Base-by-base conservation (phyloP, 306 rosid genomes). In the barrel medic (Medicago truncatula) region DNA sequence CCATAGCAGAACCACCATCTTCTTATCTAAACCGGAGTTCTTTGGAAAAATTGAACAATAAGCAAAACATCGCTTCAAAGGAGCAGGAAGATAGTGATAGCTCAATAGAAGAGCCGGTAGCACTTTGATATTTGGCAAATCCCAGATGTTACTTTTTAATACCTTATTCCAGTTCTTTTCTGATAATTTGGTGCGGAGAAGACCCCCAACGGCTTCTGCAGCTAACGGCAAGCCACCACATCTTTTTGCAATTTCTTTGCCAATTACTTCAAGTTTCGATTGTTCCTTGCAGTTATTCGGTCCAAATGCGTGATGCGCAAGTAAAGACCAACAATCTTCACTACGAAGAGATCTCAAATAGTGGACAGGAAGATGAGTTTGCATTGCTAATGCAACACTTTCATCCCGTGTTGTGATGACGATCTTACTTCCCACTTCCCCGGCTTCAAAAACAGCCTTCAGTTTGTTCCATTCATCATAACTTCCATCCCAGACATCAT, bases 181-280 rank as follows among this genome's bases (percentile, higher is more conserved):
- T 8, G 74, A 72, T 5, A 9, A 11, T 56, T 77, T 80, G 7
- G 83, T 65, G 56, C 76, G 71, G 43, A 86, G 60, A 15, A 85
- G 49, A 46, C 80, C 72, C 25, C 82, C 84, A 21, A 86, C 21
- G 52, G 83, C 76, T 57, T 74, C 63, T 16, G 76, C 85, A n/a
- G 87, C 89, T 75, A 80, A 39, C 7, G 89, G 85, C 59, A 86
- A 75, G 16, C 89, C 89, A 54, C 34, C 84, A 59, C 90, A 84
- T 67, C 47, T 81, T 12, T 64, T 46, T 17, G 78, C 84, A 72
- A 86, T 74, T 52, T 68, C 59, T 64, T 54, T 74, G 8, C 87
- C 90, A 41, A 78, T 79, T 34, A 38, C 76, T 78, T 81, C 68
- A 1, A 81, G 67, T 21, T 73, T 86, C 1, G 65, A 71, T 17